Evolutionary conservation across 2,329 filamentous ascomycete genomes (phyloP), one percentile per base, ranked within the genome.

Genomic region (Fusarium papillatum): DNA sequence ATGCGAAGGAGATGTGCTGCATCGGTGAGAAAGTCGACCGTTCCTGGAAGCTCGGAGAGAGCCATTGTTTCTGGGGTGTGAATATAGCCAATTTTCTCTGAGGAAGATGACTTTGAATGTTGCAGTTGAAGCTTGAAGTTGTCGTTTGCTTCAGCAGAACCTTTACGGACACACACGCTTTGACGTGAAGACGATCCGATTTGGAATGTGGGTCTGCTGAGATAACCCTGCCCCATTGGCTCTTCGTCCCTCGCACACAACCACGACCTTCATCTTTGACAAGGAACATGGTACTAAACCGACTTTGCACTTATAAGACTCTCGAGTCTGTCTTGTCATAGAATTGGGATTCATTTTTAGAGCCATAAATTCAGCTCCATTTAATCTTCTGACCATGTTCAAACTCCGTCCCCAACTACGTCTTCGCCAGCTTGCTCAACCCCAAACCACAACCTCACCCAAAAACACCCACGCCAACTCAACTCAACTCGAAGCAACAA

Each of bases 1-100:
- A 82, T 80, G 5, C 86, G 84, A 19, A 93, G 84, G 13, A 92
- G 81, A 82, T 93, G 89, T 2, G 91, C 90, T 1, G 91, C 90
- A 79, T 92, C 87, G 14, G 88, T 90, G 5, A 93, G 86, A 72
- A 87, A 91, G 14, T 79, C 79, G 50, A 87, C 68, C 19, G 84
- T 82, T 7, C 77, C 79, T 16, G 79, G 70, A 22, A 80, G 61
- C 13, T 80, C 78, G 24, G 75, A 43, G 24, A 75, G 50, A 10
- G 78, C 70, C 79, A 80, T 80, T 7, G 2, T 34, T 36, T 9
- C n/a, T 29, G 7, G 7, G 14, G 36, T 16, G 36, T 38, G 36
- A 38, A 38, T 38, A 17, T 38, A 7, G 36, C 36, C 36, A 38
- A 38, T 38, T 38, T 7, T 39, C 29, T 57, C 29, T 22, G 55